Percentiles rank a stretch among this genome's conserved stretches.
These are phyloP conservation scores for Aspergillus vadensis DNA, from an alignment of 2,329 filamentous ascomycete genomes.

Conservation along the genomic window DNA sequence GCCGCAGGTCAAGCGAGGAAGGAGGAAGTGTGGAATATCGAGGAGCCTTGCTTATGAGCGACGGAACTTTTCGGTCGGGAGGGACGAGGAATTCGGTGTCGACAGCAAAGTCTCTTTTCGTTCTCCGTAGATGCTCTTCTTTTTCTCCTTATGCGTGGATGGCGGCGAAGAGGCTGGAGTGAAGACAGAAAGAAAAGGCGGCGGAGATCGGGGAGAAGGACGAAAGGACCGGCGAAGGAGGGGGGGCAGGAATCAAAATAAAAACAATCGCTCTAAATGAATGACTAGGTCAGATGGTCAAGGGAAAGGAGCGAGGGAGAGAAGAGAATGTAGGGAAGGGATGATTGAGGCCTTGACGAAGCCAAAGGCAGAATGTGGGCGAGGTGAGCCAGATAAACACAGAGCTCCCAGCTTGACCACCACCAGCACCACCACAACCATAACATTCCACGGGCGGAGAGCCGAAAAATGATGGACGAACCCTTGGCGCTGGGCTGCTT, in stretches of 20 bases:
- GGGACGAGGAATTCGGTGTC: slow-evolving; percentile 2
- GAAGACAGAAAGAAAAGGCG: slow-evolving; percentile 17
- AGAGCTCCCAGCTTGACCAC: neutral
- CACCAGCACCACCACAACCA: neutral
- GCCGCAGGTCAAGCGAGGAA: slow-evolving; percentile 1
- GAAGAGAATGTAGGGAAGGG: slow-evolving; percentile 10
- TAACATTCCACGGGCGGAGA: slow-evolving; percentile 13
- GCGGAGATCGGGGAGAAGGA: slow-evolving; percentile 10
- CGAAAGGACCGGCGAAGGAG: slow-evolving; percentile 13
- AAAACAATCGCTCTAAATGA: slow-evolving; percentile 13
- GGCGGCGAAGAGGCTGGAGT: slow-evolving; percentile 13
- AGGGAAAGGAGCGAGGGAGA: slow-evolving; percentile 1
- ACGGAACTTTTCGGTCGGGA: neutral
- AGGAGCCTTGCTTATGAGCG: neutral
- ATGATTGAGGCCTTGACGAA: neutral
- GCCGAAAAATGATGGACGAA: slow-evolving; percentile 13
- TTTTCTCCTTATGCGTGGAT: slow-evolving; percentile 7
- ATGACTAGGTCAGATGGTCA: slow-evolving; percentile 15
- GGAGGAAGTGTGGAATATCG: slow-evolving; percentile 2
- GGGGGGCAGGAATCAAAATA: neutral
- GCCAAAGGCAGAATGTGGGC: slow-evolving; percentile 1
- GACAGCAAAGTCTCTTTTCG: slow-evolving; percentile 3
- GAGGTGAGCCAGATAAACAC: neutral
- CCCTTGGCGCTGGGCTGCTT: slow-evolving; percentile 4
- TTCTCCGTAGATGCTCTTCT: neutral